phyloP scores from a whole-genome alignment of 2,329 filamentous ascomycete species.

The Aspergillus cejpii region DNA sequence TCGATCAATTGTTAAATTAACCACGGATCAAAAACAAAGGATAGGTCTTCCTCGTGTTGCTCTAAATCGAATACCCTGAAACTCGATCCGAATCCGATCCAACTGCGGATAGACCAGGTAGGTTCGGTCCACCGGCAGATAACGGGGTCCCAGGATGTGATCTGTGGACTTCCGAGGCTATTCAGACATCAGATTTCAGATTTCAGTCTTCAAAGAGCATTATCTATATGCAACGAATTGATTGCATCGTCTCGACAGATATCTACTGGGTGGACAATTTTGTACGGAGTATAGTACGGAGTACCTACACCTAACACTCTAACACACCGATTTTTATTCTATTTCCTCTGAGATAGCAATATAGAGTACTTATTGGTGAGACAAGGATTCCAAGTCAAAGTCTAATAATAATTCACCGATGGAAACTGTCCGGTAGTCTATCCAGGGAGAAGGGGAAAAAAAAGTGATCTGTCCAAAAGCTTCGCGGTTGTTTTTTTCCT shows the following conservation, averaged over 20 bases:
- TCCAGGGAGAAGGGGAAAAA: background rate
- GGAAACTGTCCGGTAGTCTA: background rate
- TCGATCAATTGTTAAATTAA: background rate
- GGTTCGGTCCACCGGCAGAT: background rate
- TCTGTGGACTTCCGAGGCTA: background rate
- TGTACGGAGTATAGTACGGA: too few species aligned
- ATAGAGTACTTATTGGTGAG: background rate
- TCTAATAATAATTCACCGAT: conserved; percentile 16
- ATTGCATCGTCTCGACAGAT: too few species aligned
- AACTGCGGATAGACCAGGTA: background rate
- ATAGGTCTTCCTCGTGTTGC: background rate
- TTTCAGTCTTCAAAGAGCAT: too few species aligned
- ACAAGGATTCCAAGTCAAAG: background rate
- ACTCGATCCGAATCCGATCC: background rate
- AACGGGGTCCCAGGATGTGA: background rate
- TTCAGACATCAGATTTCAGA: background rate
- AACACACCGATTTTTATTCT: too few species aligned
- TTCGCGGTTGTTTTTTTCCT: conserved; percentile 8
- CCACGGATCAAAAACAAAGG: background rate
- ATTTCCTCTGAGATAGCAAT: too few species aligned
- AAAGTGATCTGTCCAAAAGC: conserved; percentile 13
- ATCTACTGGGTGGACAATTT: too few species aligned
- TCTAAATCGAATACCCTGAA: background rate
- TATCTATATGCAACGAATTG: too few species aligned
- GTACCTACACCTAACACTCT: too few species aligned